These are phyloP conservation scores for Tricholoma matsutake DNA, from an alignment of 768 basidiomycete genomes.

Conservation along the genomic window DNA sequence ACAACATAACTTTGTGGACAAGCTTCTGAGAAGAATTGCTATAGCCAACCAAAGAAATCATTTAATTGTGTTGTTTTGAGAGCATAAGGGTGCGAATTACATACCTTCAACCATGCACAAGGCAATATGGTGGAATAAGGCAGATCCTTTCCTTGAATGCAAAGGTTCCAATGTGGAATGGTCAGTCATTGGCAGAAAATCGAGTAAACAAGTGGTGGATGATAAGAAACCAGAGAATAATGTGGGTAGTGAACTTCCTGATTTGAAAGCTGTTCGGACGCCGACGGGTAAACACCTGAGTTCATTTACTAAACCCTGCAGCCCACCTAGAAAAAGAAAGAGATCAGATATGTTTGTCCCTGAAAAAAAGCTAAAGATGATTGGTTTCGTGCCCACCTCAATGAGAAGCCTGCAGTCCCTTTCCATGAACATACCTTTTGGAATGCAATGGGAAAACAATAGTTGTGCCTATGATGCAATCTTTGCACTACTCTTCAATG, in stretches of 20 bases:
- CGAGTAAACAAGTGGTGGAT: too few relatives aligned
- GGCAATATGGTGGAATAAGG: background rate
- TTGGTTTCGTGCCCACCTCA: too few relatives aligned
- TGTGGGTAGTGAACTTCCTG: too few relatives aligned
- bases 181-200: too few relatives aligned
- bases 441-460: slow-evolving; percentile 2
- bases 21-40: background rate
- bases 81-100: background rate
- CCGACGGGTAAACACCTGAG: too few relatives aligned
- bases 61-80: background rate
- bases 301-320: too few relatives aligned
- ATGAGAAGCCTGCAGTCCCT: too few relatives aligned
- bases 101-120: background rate
- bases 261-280: too few relatives aligned
- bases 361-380: too few relatives aligned
- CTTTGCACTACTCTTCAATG: background rate
- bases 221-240: too few relatives aligned
- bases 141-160: background rate
- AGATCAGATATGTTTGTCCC: too few relatives aligned
- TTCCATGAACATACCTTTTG: background rate
- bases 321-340: too few relatives aligned
- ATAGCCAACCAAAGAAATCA: background rate
- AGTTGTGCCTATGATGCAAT: slow-evolving; percentile 6
- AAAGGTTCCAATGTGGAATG: background rate
- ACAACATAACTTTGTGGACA: background rate